A percentile compares a stretch with the other conserved stretches of the same genome.
Evolutionary conservation across 768 basidiomycete genomes (phyloP).

Genomic region (Grammothele lineata): DNA sequence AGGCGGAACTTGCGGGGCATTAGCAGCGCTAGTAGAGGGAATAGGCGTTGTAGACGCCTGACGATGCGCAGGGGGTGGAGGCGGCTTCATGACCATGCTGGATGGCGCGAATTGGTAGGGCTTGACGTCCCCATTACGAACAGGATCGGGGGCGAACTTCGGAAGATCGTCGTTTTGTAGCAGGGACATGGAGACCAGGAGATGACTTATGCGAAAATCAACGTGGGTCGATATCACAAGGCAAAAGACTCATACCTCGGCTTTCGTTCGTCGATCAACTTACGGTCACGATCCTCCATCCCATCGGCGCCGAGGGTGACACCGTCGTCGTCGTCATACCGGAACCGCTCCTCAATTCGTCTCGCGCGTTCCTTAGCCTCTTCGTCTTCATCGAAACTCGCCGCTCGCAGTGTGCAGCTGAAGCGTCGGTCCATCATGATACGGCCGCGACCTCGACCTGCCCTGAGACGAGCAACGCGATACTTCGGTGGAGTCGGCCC

Average conservation of each 20-base stretch:
- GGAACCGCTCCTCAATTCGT: conserved; percentile 57
- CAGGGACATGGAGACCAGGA: conserved; percentile 47
- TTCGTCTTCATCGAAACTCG: conserved; percentile 22
- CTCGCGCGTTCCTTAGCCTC: conserved; percentile 38
- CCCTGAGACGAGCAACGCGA: conserved; percentile 59
- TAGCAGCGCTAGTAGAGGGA: conserved; percentile 8
- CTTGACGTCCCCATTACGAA: conserved; percentile 38
- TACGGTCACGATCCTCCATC: conserved; percentile 62
- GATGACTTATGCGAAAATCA: conserved; percentile 34
- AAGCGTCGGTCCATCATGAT: conserved; percentile 56
- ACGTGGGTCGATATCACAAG: neutral
- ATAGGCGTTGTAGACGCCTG: conserved; percentile 12
- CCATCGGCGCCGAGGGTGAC: conserved; percentile 54
- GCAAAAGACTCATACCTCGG: conserved; percentile 35
- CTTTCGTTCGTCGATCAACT: conserved; percentile 69
- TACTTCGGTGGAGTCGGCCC: conserved; percentile 29
- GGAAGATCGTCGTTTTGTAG: conserved; percentile 47
- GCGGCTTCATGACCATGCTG: conserved; percentile 3
- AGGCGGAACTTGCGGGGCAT: conserved; percentile 9
- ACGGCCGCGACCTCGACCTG: conserved; percentile 78
- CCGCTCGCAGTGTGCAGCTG: conserved; percentile 13
- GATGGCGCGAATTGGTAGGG: neutral
- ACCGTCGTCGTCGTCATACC: conserved; percentile 61
- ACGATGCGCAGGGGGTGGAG: conserved; percentile 1
- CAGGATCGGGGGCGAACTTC: conserved; percentile 39